Evolutionary conservation across 768 basidiomycete genomes (phyloP).

Genomic region (Glaciozyma martinii): DNA sequence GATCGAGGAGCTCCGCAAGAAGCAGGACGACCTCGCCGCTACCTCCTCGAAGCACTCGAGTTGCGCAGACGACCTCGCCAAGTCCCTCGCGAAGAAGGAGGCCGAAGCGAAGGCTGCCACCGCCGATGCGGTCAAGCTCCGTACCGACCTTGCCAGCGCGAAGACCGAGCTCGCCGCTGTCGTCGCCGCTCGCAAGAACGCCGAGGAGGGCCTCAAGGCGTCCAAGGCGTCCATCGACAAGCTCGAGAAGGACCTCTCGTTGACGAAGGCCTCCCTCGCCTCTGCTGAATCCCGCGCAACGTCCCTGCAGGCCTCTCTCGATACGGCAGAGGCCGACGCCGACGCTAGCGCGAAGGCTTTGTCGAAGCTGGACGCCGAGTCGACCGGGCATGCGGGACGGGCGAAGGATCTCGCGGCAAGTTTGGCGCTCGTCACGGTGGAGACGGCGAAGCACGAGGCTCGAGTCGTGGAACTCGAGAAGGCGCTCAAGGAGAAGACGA

Average conservation of each 20-base stretch:
- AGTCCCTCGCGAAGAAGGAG: not conserved
- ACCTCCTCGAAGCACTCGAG: not conserved
- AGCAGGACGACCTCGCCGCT: not conserved
- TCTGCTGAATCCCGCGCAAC: conserved; percentile 8
- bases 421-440: not conserved
- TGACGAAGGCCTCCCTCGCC: conserved; percentile 32
- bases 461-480: not conserved
- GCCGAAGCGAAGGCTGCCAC: no score
- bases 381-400: conserved; percentile 36
- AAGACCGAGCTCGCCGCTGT: not conserved
- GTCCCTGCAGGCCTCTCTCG: conserved; percentile 42
- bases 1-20: not conserved
- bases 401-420: conserved; percentile 44
- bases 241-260: conserved; percentile 47
- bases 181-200: not conserved
- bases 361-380: conserved; percentile 10
- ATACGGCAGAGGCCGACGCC: conserved; percentile 51
- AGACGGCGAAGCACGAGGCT: not conserved
- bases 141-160: not conserved
- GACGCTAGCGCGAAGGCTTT: conserved; percentile 16
- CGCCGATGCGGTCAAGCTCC: not conserved
- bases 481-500: not conserved
- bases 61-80: not conserved
- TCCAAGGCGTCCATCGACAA: conserved; percentile 35
- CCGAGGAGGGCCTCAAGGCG: not conserved